phyloP scores from a whole-genome alignment of 805 yeast species.

The Wickerhamiella vanderwaltii region DNA sequence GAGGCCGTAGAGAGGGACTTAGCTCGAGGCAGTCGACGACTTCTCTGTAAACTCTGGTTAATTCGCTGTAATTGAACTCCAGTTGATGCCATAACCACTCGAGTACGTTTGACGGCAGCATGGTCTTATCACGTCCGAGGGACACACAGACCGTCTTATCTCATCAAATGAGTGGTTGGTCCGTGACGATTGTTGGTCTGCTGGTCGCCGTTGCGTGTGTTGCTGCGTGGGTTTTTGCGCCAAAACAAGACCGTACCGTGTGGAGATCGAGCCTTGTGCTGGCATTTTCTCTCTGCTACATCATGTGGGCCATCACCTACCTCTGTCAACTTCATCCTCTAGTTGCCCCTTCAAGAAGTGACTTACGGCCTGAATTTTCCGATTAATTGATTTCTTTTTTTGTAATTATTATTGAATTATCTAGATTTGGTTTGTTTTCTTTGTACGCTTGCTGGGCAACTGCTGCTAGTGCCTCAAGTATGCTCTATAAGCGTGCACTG shows the following conservation, averaged over 20 bases:
- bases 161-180: constrained; percentile 42
- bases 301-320: constrained; percentile 91
- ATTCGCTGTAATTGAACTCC: constrained; percentile 46
- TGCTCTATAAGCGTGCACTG: too few species aligned
- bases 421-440: neutral
- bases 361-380: constrained; percentile 61
- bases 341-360: constrained; percentile 81
- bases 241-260: constrained; percentile 55
- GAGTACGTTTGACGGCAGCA: constrained; percentile 16
- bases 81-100: constrained; percentile 47
- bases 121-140: too few species aligned
- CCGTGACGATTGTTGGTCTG: constrained; percentile 53
- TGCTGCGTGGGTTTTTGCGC: constrained; percentile 77
- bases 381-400: neutral
- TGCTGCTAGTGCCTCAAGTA: too few species aligned
- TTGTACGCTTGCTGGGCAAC: neutral
- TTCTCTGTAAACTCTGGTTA: constrained; percentile 53
- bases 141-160: neutral
- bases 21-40: constrained; percentile 40
- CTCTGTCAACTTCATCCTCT: constrained; percentile 78
- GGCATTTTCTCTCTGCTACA: constrained; percentile 61
- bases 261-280: constrained; percentile 62
- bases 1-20: constrained; percentile 45
- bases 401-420: neutral
- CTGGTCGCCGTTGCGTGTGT: constrained; percentile 46